Evolutionary conservation across 345 rosid species (phyloP), one percentile per base, ranked within the genome.

Genomic region (Trapa incisa): DNA sequence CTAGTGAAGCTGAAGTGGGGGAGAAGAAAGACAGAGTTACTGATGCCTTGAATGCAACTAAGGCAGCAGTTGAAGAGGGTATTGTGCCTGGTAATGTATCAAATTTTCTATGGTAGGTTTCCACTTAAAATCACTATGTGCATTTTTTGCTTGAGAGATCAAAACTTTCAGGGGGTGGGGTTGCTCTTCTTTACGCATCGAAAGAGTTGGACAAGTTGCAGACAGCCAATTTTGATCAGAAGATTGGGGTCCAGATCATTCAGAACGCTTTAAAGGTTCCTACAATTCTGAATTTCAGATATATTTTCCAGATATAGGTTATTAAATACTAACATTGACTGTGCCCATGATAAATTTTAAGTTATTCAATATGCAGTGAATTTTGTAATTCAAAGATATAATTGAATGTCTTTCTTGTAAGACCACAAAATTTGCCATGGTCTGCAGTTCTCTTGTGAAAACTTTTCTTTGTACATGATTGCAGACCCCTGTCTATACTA

Each of bases 41-140:
- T 0, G 93, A 95, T 83, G 99, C 99, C 36, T 77, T 95, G 67
- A 94, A 95, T 82, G 97, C 97, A 41, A 91, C 99, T 6, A 91
- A 91, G 77, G 99, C 99, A 72, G 99, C 99, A 29, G 96, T 95
- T 37, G 99, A 95, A 75, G 99, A 91, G 87, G 99, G 97, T 69
- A 95, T 95, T 69, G 96, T 95, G 50, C 85, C 97, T 69, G 99
- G 98, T 90, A 79, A 68, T 12, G 47, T 53, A 45, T 53, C 45
- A 32, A 47, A 10, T 43, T 29, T 35, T 54, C 63, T 10, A 39
- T 0, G 13, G 16, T 50, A 29, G 22, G 22, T 58, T 45, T 8
- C 16, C 14, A 41, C 17, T 38, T 35, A 38, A 16, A 1, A 9
- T 17, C 42, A 53, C 29, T 22, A 33, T 43, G 14, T 29, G 33